Base-by-base conservation (phyloP, 2,329 filamentous ascomycete genomes). In the Scortechinia acanthostroma region DNA sequence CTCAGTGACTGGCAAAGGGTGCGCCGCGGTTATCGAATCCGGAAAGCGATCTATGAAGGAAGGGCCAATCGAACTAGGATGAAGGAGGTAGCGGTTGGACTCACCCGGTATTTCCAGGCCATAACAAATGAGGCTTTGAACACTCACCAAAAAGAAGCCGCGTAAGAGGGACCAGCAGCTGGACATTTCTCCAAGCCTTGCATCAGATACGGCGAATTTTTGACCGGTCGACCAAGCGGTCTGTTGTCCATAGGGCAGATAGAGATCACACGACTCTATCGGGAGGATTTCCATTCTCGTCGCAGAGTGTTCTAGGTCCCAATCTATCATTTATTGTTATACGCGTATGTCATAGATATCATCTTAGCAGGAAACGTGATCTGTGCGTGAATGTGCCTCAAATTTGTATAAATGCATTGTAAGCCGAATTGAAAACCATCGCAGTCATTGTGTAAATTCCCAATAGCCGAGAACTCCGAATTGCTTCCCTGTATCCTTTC, bases 1-100 rank as follows among this genome's bases (percentile, higher is more conserved):
- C 48, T 66, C 1, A 53, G 58, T 4, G 59, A 66, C 35, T 68
- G 64, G 64, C 58, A 65, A 48, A 56, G 52, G 20, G 54, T 65
- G 20, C 52, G 50, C 4, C 52, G 55, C 16, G 57, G 56, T 5
- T 66, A 66, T 50, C 60, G 60, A 22, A 47, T 61, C n/a, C 58
- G 51, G n/a, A 65, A 61, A 47, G 50, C 47, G 16, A 46, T 64
- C 25, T 50, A 57, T 44, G 62, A 65, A 51, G 63, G 62, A 17
- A 57, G 52, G 15, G 61, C 52, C 2, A 65, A 66, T 42, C 53
- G 63, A 42, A 56, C 48, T 20, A 52, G 60, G 42, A 48, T 55
- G 10, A 60, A 57, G 42, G 56, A 60, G 42, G 22, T 62, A 16
- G 57, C 52, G 4, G 44, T 47, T 17, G 49, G 17, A 6, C 6